Percentiles rank a stretch among this genome's conserved stretches.
phyloP scores from a whole-genome alignment of 2,329 filamentous ascomycete genomes.

The Herpotrichia juniperi region DNA sequence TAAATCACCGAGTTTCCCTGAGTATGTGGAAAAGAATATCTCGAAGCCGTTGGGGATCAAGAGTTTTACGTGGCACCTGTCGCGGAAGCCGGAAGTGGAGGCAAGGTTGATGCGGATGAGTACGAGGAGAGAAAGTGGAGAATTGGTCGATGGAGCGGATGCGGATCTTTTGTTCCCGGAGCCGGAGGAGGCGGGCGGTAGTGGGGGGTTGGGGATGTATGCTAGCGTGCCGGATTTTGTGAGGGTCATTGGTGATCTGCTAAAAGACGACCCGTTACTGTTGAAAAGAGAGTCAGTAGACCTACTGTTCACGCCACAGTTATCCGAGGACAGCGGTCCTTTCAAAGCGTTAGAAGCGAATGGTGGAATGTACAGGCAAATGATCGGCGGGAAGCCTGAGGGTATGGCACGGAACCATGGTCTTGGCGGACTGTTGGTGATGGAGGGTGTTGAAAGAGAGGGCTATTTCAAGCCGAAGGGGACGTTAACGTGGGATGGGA shows the following conservation, averaged over 20 bases:
- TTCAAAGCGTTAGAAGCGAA: conserved; percentile 33
- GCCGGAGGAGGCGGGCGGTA: conserved; percentile 17
- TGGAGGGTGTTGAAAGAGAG: conserved; percentile 21
- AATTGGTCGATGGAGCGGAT: conserved; percentile 16
- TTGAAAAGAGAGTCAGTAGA: conserved; percentile 25
- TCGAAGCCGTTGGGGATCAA: conserved; percentile 49
- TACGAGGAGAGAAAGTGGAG: conserved; percentile 21
- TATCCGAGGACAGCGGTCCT: conserved; percentile 27
- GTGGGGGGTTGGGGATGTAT: conserved; percentile 28
- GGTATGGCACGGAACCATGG: conserved; percentile 20
- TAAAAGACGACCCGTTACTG: conserved; percentile 20
- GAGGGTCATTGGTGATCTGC: conserved; percentile 26
- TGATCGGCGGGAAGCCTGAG: conserved; percentile 17
- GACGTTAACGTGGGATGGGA: conserved; percentile 28
- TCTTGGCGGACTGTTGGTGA: conserved; percentile 23
- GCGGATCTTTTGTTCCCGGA: conserved; percentile 4
- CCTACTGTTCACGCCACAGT: conserved; percentile 28
- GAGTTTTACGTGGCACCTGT: conserved; percentile 28
- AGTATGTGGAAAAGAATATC: conserved; percentile 51
- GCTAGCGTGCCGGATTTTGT: conserved; percentile 27
- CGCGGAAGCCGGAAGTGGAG: conserved; percentile 17
- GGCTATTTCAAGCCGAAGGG: conserved; percentile 25
- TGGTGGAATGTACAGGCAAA: conserved; percentile 5
- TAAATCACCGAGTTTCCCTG: conserved; percentile 42
- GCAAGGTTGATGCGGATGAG: conserved; percentile 26